phyloP scores from a whole-genome alignment of 129 eudicot species.

The Pulicaria dysenterica region DNA sequence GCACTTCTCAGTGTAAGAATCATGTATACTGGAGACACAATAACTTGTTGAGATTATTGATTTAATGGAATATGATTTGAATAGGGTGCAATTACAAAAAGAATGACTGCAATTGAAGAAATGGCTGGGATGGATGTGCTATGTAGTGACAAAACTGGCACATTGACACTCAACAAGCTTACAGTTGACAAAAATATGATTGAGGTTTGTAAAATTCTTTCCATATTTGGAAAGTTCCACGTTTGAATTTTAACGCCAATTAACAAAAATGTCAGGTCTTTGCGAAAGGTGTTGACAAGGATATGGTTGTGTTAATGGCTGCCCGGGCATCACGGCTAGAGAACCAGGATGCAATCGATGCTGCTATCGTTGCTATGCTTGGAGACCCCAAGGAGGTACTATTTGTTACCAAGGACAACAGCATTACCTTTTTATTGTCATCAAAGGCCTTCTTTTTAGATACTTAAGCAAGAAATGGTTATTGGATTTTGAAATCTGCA shows the following conservation, averaged over 20 bases:
- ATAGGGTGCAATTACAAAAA: constrained; percentile 85
- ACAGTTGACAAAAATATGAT: constrained; percentile 78
- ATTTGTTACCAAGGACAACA: neutral
- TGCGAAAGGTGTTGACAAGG: constrained; percentile 63
- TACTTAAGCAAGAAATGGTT: neutral
- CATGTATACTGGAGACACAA: too few species aligned
- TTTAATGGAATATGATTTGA: neutral
- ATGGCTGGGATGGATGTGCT: constrained; percentile 96
- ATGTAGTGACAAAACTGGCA: constrained; percentile 89
- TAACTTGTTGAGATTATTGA: too few species aligned
- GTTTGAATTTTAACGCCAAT: neutral
- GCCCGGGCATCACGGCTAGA: constrained; percentile 86
- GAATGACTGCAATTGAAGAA: constrained; percentile 93
- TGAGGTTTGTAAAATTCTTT: constrained; percentile 46
- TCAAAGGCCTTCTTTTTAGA: neutral
- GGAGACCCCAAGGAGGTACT: constrained; percentile 83
- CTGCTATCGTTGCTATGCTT: constrained; percentile 82
- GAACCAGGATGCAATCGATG: constrained; percentile 85
- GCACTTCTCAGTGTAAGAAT: neutral
- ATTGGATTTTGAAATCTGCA: neutral
- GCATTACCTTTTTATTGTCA: neutral
- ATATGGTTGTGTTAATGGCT: constrained; percentile 77
- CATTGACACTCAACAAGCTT: constrained; percentile 80
- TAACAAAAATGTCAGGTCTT: constrained; percentile 43
- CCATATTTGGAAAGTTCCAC: neutral